Evolutionary conservation across 257 asterid genomes (phyloP).

Genomic region (Dorcoceras hygrometricum): DNA sequence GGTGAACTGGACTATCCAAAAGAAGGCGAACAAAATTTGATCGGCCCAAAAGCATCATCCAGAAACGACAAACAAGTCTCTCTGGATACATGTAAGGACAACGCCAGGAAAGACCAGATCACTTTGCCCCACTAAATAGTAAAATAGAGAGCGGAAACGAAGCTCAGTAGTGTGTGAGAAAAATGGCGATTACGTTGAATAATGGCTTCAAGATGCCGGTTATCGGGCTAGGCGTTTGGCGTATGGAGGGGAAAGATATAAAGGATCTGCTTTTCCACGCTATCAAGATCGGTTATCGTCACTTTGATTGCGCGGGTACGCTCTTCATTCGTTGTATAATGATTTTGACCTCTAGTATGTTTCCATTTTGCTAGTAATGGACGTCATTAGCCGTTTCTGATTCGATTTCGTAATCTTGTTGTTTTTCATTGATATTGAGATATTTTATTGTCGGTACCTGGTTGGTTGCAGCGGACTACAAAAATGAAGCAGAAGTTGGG

Average conservation of each 20-base stretch:
- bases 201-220: slow-evolving; percentile 52
- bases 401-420: neutral
- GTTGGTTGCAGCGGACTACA: slow-evolving; percentile 54
- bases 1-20: too few species aligned
- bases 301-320: slow-evolving; percentile 60
- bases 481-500: slow-evolving; percentile 66
- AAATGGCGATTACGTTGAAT: slow-evolving; percentile 27
- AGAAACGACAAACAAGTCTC: too few species aligned
- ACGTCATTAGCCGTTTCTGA: neutral
- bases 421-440: neutral
- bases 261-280: slow-evolving; percentile 43
- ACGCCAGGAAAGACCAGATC: neutral
- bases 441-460: slow-evolving; percentile 1
- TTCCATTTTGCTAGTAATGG: neutral
- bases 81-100: too few species aligned
- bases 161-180: neutral
- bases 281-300: slow-evolving; percentile 52
- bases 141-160: neutral
- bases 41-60: too few species aligned
- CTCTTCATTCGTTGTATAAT: neutral
- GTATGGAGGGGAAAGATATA: slow-evolving; percentile 48
- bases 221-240: slow-evolving; percentile 53
- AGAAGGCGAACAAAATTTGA: too few species aligned
- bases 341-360: too few species aligned
- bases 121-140: neutral